phyloP scores from a whole-genome alignment of 192 early-diverging fungal species.

The Spizellomyces punctatus region DNA sequence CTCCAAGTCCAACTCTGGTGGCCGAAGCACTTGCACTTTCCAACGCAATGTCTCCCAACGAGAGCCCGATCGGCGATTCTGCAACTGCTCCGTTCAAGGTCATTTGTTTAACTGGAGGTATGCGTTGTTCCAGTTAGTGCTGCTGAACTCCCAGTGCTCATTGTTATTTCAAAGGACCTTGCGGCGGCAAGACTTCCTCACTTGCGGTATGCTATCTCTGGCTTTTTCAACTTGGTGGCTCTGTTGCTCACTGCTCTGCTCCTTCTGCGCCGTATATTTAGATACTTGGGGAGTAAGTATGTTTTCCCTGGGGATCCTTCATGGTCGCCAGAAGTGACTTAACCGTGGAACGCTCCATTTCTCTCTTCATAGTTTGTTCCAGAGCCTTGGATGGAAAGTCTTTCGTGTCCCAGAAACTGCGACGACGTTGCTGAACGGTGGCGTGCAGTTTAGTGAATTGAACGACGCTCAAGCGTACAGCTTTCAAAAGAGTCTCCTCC shows the following conservation, averaged over 20 bases:
- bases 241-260: not conserved
- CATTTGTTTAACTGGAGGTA: conserved; percentile 38
- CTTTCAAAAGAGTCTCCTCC: conserved; percentile 46
- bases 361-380: conserved; percentile 31
- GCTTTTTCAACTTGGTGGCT: not conserved
- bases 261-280: not conserved
- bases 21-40: too few relatives aligned
- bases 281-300: conserved; percentile 27
- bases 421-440: conserved; percentile 37
- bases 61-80: too few relatives aligned
- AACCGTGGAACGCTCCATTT: not conserved
- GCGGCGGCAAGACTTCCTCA: conserved; percentile 47
- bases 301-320: too few relatives aligned
- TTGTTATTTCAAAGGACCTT: conserved; percentile 34
- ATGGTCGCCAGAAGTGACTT: not conserved
- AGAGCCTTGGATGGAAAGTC: conserved; percentile 47
- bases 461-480: conserved; percentile 29
- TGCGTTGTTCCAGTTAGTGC: not conserved
- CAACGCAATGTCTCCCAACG: too few relatives aligned
- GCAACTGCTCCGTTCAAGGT: conserved; percentile 32
- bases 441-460: conserved; percentile 35
- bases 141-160: not conserved
- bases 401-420: conserved; percentile 52
- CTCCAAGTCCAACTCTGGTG: too few relatives aligned
- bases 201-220: conserved; percentile 29